Conservation (phyloP, 2,329 filamentous ascomycete species). For the Neofusicoccum umdonicola region DNA sequence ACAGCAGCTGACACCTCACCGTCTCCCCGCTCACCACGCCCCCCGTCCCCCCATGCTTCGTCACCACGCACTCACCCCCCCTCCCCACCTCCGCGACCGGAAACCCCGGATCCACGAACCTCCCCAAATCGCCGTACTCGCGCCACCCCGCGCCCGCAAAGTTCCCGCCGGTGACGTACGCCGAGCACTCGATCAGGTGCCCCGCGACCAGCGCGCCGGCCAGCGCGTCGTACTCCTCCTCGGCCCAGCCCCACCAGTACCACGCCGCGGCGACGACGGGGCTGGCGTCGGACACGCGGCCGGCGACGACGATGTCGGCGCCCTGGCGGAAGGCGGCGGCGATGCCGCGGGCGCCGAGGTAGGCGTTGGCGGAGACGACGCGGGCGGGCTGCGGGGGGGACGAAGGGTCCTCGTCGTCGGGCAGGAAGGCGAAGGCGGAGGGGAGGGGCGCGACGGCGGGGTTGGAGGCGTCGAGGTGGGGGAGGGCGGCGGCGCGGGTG, state of each 20-base stretch:
- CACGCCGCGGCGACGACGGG: constrained; percentile 55
- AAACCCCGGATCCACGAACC: constrained; percentile 45
- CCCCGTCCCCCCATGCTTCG: constrained; percentile 42
- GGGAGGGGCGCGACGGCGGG: constrained; percentile 33
- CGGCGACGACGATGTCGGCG: constrained; percentile 35
- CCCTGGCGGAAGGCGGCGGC: constrained; percentile 30
- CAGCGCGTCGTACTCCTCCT: constrained; percentile 49
- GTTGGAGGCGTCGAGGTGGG: constrained; percentile 46
- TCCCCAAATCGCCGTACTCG: constrained; percentile 39
- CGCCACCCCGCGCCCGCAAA: constrained; percentile 44
- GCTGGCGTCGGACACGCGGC: constrained; percentile 34
- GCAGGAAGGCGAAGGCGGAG: constrained; percentile 39
- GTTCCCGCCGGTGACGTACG: constrained; percentile 56
- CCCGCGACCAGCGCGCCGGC: constrained; percentile 53
- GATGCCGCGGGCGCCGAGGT: constrained; percentile 48
- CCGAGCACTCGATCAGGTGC: constrained; percentile 55
- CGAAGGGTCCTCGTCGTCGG: constrained; percentile 25
- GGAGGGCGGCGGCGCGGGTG: constrained; percentile 34
- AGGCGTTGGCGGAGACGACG: constrained; percentile 40
- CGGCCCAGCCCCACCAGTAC: constrained; percentile 56
- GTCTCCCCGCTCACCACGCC: constrained; percentile 35
- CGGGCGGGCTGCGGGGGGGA: too few species aligned
- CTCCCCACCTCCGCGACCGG: constrained; percentile 51
- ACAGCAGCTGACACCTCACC: constrained; percentile 43
- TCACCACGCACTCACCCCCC: constrained; percentile 48